Evolutionary conservation across 2,329 filamentous ascomycete species (phyloP).

Genomic region (Phyllosticta citriasiana): DNA sequence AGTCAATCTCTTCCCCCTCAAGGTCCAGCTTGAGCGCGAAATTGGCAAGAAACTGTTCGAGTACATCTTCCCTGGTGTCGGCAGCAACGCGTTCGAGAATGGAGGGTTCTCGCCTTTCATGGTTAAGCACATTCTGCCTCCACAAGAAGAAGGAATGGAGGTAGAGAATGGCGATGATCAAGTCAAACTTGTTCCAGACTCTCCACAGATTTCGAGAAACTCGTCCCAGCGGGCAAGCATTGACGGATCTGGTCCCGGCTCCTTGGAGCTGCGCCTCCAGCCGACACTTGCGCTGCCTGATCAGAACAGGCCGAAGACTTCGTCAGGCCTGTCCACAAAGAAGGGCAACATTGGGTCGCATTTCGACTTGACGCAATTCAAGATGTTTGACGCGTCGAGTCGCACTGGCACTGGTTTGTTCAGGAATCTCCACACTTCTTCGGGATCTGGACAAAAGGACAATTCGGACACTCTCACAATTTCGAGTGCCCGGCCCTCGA

Average conservation of each 20-base stretch:
- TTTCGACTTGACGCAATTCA: slow-evolving; percentile 10
- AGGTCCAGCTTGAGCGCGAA: slow-evolving; percentile 86
- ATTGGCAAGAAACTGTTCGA: slow-evolving; percentile 89
- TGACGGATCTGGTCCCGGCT: slow-evolving; percentile 51
- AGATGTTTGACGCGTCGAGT: slow-evolving; percentile 22
- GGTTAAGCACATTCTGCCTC: slow-evolving; percentile 42
- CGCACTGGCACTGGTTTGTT: slow-evolving; percentile 21
- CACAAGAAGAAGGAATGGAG: slow-evolving; percentile 39
- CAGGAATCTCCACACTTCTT: slow-evolving; percentile 22
- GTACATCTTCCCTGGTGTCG: slow-evolving; percentile 88
- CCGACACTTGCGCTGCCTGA: slow-evolving; percentile 60
- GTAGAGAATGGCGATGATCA: slow-evolving; percentile 31
- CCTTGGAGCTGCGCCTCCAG: slow-evolving; percentile 70
- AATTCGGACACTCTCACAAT: slow-evolving; percentile 11
- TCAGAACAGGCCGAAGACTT: slow-evolving; percentile 24
- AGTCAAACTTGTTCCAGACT: neutral
- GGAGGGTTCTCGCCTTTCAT: slow-evolving; percentile 54
- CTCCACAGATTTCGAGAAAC: neutral
- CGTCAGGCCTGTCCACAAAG: neutral
- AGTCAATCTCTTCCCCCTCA: slow-evolving; percentile 84
- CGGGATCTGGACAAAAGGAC: slow-evolving; percentile 12
- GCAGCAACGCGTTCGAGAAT: slow-evolving; percentile 37
- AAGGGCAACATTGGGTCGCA: neutral
- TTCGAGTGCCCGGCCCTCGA: slow-evolving; percentile 19
- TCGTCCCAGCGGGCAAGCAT: slow-evolving; percentile 12